Evolutionary conservation across 495 filamentous ascomycete species (phyloP).

Genomic region (Annulohypoxylon nitens): DNA sequence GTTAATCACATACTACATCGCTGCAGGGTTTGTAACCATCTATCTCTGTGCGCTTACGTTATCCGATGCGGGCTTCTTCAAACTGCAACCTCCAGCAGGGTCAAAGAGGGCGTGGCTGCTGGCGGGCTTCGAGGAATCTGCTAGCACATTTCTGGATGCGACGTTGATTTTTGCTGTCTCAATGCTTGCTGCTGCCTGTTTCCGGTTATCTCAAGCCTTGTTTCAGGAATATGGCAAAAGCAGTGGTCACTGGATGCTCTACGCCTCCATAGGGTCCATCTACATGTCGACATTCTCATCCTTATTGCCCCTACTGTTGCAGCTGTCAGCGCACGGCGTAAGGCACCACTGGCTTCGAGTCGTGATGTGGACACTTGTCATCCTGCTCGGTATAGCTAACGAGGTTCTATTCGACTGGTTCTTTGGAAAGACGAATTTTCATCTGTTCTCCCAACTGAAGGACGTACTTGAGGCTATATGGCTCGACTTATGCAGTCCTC

Average conservation of each 20-base stretch:
- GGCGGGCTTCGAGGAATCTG: conserved; percentile 20
- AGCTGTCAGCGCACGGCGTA: conserved; percentile 9
- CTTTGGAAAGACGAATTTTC: not conserved
- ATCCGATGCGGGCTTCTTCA: not conserved
- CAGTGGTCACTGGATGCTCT: conserved; percentile 26
- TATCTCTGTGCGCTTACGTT: conserved; percentile 15
- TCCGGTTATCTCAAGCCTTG: conserved; percentile 18
- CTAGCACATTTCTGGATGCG: conserved; percentile 32
- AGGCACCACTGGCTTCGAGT: conserved; percentile 30
- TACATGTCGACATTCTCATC: conserved; percentile 36
- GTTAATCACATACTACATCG: conserved; percentile 25
- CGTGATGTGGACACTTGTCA: conserved; percentile 15
- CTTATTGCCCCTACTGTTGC: conserved; percentile 20
- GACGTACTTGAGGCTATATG: conserved; percentile 15
- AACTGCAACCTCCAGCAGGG: not conserved
- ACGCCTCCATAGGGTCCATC: conserved; percentile 20
- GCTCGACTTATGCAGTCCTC: conserved; percentile 11
- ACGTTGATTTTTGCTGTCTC: conserved; percentile 25
- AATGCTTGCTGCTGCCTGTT: conserved; percentile 33
- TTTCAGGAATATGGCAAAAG: not conserved
- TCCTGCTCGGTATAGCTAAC: conserved; percentile 14
- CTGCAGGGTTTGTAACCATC: conserved; percentile 14
- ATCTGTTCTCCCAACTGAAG: not conserved
- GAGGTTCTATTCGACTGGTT: conserved; percentile 16
- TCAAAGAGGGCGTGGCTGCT: not conserved